Percentiles rank a stretch among this genome's conserved stretches.
These are phyloP conservation scores for Penicillium vulpinum DNA, from an alignment of 2,329 filamentous ascomycete genomes.

Conservation along the genomic window DNA sequence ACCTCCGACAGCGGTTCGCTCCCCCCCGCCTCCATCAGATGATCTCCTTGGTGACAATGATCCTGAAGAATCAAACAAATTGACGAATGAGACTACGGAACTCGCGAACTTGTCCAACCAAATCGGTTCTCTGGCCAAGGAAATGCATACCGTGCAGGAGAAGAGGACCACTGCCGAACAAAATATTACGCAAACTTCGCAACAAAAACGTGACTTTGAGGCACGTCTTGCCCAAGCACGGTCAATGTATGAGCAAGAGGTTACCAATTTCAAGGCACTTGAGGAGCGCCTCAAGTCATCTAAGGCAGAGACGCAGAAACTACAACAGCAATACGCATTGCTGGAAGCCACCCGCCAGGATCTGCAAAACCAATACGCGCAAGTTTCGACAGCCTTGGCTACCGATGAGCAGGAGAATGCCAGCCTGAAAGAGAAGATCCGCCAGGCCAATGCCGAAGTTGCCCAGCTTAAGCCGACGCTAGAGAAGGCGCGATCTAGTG, in stretches of 20 bases:
- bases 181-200: conserved; percentile 75
- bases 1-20: conserved; percentile 32
- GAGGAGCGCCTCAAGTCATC: conserved; percentile 79
- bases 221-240: conserved; percentile 82
- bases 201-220: conserved; percentile 93
- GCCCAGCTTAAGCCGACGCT: conserved; percentile 82
- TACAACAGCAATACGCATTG: conserved; percentile 80
- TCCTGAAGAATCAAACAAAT: conserved; percentile 80
- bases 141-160: conserved; percentile 89
- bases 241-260: conserved; percentile 88
- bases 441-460: conserved; percentile 77
- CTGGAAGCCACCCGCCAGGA: conserved; percentile 80
- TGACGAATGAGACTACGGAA: conserved; percentile 87
- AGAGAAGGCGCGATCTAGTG: conserved; percentile 89
- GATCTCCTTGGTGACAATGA: conserved; percentile 91
- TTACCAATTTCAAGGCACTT: conserved; percentile 76
- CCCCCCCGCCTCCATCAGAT: conserved; percentile 62
- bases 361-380: conserved; percentile 76
- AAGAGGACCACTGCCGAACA: conserved; percentile 78
- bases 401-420: conserved; percentile 87
- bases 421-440: conserved; percentile 82
- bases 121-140: conserved; percentile 82
- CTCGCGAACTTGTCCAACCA: conserved; percentile 96
- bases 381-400: conserved; percentile 71
- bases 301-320: conserved; percentile 76